Evolutionary conservation across 805 yeast genomes (phyloP), one percentile per base, ranked within the genome.

Genomic region (Metschnikowia koreensis): DNA sequence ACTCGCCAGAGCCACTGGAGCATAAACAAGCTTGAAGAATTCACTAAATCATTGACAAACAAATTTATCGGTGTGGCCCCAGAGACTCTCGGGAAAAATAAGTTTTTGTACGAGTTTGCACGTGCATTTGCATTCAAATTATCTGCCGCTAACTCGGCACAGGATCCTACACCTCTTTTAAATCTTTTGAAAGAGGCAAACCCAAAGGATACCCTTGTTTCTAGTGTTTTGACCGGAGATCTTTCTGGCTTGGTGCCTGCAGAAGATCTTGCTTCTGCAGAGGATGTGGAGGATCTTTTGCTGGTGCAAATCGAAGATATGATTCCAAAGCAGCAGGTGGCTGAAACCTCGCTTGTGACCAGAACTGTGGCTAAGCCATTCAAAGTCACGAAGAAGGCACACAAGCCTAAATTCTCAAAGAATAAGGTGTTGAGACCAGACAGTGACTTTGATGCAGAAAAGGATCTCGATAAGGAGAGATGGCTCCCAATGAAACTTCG

Each of bases 401-500:
- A 57, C 31, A 64, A 59, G 46, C 57, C 58, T 17, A 46, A 40
- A 44, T 60, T 60, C 38, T 60, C 63, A 12, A 44, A 51, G 46
- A 38, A 36, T 36, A 59, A 59, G 56, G 38, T 51, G 13, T n/a
- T 52, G 41, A 53, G 50, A 51, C 53, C 58, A 5, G 56, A 33
- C 13, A 22, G 40, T 31, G 52, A 52, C 38, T 58, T 59, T 38
- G 42, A 56, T 29, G 49, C 56, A 1, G 51, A 49, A 28, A 54
- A 51, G 40, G 52, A 59, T 60, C 59, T 81, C 56, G 69, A 84
- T 68, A 45, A 63, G 57, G 97, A 92, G 68, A 85, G 97, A 71
- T 92, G 98, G 98, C 68, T 93, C 46, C 96, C 97, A 22, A 61
- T 87, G 77, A 87, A 84, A 65, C 96, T 92, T 65, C 82, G 98